Conservation (phyloP, 2,329 filamentous ascomycete species). For the Aspergillus hiratsukae region DNA sequence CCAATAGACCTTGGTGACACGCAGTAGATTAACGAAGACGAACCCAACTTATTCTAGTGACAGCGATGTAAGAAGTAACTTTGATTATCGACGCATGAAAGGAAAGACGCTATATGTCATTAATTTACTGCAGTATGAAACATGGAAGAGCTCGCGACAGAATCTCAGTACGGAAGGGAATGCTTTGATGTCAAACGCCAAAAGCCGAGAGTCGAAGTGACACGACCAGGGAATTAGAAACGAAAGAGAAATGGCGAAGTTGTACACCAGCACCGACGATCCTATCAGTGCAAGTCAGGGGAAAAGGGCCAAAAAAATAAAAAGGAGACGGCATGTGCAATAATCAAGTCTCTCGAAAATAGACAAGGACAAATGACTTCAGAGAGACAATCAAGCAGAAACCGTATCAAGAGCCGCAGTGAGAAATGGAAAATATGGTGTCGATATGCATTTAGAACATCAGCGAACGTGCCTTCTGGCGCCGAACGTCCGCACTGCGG, state of each 20-base stretch:
- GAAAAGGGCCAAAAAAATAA: background rate
- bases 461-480: constrained; percentile 40
- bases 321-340: background rate
- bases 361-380: background rate
- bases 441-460: constrained; percentile 33
- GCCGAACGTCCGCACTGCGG: constrained; percentile 31
- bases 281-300: background rate
- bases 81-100: constrained; percentile 15
- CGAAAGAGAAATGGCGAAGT: background rate
- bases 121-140: constrained; percentile 14
- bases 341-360: background rate
- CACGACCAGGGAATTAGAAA: constrained; percentile 5
- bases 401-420: constrained; percentile 10
- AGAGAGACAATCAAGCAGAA: background rate
- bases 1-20: background rate
- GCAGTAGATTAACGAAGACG: background rate
- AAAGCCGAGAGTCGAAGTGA: constrained; percentile 2
- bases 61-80: constrained; percentile 4
- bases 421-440: constrained; percentile 18
- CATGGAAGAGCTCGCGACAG: constrained; percentile 3
- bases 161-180: constrained; percentile 3
- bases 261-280: background rate
- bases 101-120: constrained; percentile 22
- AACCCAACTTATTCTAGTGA: background rate
- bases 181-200: background rate